These are phyloP conservation scores for Meripilus lineatus DNA, from an alignment of 1,284 basidiomycete species.

Conservation along the genomic window DNA sequence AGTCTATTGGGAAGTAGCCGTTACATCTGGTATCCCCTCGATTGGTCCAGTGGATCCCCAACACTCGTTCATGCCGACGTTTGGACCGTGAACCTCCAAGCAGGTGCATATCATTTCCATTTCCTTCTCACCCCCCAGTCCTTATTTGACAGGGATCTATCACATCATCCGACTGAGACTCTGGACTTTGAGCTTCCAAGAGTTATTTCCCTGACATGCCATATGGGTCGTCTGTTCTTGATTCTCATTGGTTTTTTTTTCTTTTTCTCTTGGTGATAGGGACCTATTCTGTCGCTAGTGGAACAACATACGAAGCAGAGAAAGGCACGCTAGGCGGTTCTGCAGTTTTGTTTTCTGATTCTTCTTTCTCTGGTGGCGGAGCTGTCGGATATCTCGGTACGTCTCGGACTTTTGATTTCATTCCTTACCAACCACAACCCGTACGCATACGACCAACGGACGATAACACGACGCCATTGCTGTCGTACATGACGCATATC, in stretches of 20 bases:
- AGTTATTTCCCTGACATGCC: neutral
- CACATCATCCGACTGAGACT: neutral
- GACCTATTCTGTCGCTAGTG: slow-evolving; percentile 45
- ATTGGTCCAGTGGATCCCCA: slow-evolving; percentile 48
- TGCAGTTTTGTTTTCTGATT: slow-evolving; percentile 37
- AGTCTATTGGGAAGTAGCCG: slow-evolving; percentile 48
- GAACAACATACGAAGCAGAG: slow-evolving; percentile 56
- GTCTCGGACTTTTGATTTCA: no score
- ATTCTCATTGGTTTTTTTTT: neutral
- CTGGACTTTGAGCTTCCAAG: no score
- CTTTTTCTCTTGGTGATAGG: slow-evolving; percentile 22
- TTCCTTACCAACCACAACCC: no score
- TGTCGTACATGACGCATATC: no score
- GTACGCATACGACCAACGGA: no score
- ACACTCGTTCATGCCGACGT: slow-evolving; percentile 53
- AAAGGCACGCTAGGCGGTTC: slow-evolving; percentile 45
- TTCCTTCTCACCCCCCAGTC: no score
- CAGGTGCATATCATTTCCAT: slow-evolving; percentile 15
- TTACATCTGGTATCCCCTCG: slow-evolving; percentile 60
- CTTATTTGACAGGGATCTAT: neutral
- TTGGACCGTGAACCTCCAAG: slow-evolving; percentile 47
- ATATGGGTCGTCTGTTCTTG: neutral
- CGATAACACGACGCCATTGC: no score
- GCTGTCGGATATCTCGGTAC: slow-evolving; percentile 53
- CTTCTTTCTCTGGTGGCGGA: slow-evolving; percentile 47